Conservation (phyloP, 2,329 filamentous ascomycete genomes). For the Gnomoniopsis smithogilvyi region DNA sequence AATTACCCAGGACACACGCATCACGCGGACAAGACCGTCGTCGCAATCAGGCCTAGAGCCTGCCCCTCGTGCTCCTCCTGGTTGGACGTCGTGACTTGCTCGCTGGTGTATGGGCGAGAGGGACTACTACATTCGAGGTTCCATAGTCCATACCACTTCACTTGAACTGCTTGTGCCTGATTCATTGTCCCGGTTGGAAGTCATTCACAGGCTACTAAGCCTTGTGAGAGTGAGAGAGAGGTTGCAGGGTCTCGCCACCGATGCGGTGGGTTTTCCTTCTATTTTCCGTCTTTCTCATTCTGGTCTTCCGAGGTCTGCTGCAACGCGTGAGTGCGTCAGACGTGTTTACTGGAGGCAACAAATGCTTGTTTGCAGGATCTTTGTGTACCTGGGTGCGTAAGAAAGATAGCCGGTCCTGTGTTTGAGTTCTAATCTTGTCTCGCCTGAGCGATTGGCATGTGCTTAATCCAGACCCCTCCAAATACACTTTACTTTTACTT, state of each 20-base stretch:
- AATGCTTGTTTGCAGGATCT: neutral
- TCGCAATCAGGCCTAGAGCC: conserved; percentile 1
- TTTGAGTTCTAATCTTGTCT: neutral
- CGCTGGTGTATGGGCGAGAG: neutral
- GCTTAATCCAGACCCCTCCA: neutral
- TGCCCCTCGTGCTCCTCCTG: conserved; percentile 18
- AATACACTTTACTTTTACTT: neutral
- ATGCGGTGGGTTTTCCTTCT: no score
- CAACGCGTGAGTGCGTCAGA: neutral
- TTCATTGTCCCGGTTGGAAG: neutral
- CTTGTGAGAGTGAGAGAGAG: no score
- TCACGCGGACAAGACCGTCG: neutral
- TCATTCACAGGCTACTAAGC: neutral
- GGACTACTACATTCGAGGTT: neutral
- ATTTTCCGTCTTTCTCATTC: no score
- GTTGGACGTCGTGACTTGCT: conserved; percentile 15
- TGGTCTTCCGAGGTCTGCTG: no score
- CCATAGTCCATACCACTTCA: no score
- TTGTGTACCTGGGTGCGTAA: no score
- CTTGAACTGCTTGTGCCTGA: neutral
- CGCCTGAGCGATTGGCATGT: neutral
- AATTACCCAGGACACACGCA: conserved; percentile 1
- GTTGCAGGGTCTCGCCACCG: no score
- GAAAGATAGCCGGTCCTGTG: neutral
- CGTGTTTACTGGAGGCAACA: neutral